These are phyloP conservation scores for Didymella sp. DNA, from an alignment of 2,329 filamentous ascomycete genomes.

Conservation along the genomic window DNA sequence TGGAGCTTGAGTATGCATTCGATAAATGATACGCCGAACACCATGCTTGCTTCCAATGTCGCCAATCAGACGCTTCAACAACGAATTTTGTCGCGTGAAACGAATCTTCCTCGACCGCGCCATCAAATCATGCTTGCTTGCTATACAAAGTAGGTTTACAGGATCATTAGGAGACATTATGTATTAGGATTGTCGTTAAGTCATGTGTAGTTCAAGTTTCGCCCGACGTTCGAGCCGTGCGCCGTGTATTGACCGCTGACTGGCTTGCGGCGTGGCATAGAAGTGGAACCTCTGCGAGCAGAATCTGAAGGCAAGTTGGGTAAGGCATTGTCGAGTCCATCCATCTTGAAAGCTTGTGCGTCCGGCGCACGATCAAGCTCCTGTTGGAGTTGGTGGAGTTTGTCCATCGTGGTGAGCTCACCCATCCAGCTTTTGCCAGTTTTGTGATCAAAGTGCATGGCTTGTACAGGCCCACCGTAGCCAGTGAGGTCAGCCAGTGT, in stretches of 20 bases:
- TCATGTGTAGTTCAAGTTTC: not conserved
- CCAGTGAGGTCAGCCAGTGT: constrained; percentile 46
- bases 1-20: not conserved
- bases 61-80: not conserved
- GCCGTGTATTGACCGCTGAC: constrained; percentile 8
- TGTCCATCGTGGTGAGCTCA: constrained; percentile 31
- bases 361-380: constrained; percentile 14
- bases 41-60: constrained; percentile 10
- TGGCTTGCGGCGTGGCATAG: constrained; percentile 25
- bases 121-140: not conserved
- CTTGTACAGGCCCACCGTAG: constrained; percentile 37
- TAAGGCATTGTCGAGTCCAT: constrained; percentile 19
- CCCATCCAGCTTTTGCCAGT: constrained; percentile 37
- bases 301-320: constrained; percentile 19
- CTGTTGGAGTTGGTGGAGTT: constrained; percentile 22
- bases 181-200: not conserved
- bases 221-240: not conserved
- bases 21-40: not conserved
- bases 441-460: constrained; percentile 42
- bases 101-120: not conserved
- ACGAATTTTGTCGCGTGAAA: not conserved
- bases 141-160: not conserved
- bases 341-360: constrained; percentile 18
- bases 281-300: not conserved
- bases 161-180: not conserved